Evolutionary conservation across 2,329 filamentous ascomycete genomes (phyloP), one percentile per base, ranked within the genome.

Genomic region (Cladophialophora carrionii): DNA sequence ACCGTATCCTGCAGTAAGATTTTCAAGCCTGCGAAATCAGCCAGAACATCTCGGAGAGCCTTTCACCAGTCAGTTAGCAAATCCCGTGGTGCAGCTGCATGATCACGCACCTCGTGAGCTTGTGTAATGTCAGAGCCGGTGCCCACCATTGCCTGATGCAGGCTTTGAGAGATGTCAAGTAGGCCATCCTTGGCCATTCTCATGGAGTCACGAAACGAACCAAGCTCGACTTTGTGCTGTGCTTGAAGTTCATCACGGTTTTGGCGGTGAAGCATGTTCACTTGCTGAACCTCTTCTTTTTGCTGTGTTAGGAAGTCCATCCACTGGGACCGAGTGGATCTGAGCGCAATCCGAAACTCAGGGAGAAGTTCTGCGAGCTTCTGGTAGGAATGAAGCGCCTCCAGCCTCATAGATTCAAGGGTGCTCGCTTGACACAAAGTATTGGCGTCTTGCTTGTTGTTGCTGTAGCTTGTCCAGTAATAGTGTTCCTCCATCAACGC

Each of bases 391-490:
- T 61, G 62, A 52, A 69, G 62, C n/a, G 67, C 64, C 48, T 69
- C 67, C 37, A 67, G 34, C 53, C 59, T 62, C 17, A 58, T 62
- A 12, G 67, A 60, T 26, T 69, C 67, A 8, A 69, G 56, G 10
- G 62, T 81, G 49, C 84, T 82, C 31, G 86, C 85, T 67, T 87
- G 83, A 68, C 88, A 90, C 70, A 89, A 85, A 20, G 86, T 76
- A 51, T 85, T 77, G 1, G 86, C 86, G 68, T 87, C 86, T 62
- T 87, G 84, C 62, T 82, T 80, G 63, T 81, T 84, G 73, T 87
- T 87, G 69, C 84, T 85, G 76, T 87, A 90, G 26, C 85, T 88
- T 1, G 82, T 87, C 86, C 87, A 89, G 73, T 80, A 84, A 52
- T 86, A 85, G 1, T 83, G 80, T 26, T 82, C 79, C 20, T 80